Base-by-base conservation (phyloP, 1,284 basidiomycete species). In the Blastosporella zonata region DNA sequence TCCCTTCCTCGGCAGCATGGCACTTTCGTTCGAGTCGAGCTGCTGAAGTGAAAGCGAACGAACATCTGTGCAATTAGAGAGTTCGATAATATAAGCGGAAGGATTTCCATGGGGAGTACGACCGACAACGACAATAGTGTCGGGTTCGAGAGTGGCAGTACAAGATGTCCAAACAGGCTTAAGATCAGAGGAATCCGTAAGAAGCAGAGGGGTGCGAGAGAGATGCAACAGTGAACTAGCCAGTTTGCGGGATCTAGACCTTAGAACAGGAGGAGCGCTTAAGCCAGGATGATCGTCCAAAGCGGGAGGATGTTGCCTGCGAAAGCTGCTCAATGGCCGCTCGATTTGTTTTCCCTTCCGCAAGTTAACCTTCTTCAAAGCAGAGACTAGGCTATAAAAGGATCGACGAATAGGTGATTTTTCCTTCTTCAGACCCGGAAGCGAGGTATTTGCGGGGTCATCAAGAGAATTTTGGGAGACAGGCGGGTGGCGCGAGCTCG, bases 321-420 rank as follows among this genome's bases (percentile, higher is more conserved):
- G 43, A 40, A 50, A 55, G 23, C 49, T 53, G 28, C 52, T 53
- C 43, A 55, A 31, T 28, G 52, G 43, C 5, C 42, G 48, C 17
- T 55, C 50, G 2, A 47, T 44, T 55, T 65, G 50, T 64, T 74
- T 64, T 64, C 72, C 58, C 25, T 59, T 59, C 18, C 58, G 46
- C 20, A 34, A n/a, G 25, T 48, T 50, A 9, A 42, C 43, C 63
- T 81, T 85, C 67, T 75, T 84, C 67, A 88, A 74, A 2, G 80
- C 76, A 2, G 82, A 77, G 34, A 88, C 66, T 20, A 87, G 64
- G 57, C 81, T 87, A 35, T 77, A 75, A 57, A 88, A 71, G 18
- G 84, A 87, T 59, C 79, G 78, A 28, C 82, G 76, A 37, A 87
- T 68, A 2, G 81, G 80, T 13, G 80, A 83, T 52, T 71, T 75